A percentile compares a stretch with the other conserved stretches of the same genome.
Conservation (phyloP, 345 rosid species). For the Viola odorata region DNA sequence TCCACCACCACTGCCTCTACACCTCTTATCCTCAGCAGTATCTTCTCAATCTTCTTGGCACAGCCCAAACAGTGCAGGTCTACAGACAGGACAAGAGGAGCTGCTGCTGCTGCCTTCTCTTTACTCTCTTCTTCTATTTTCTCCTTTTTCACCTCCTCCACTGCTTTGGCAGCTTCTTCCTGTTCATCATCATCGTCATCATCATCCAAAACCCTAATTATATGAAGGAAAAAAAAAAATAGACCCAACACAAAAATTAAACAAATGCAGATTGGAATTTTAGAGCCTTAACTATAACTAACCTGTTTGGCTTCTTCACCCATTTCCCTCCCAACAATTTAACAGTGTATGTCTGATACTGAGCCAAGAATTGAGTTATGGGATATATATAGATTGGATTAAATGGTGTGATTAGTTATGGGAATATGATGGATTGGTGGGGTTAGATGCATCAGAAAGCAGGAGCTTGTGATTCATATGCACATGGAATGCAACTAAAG, state of each 20-base stretch:
- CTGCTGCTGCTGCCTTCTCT: conserved; percentile 46
- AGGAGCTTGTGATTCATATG: conserved; percentile 34
- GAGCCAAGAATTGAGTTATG: background rate
- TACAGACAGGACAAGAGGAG: conserved; percentile 62
- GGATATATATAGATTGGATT: background rate
- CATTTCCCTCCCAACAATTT: background rate
- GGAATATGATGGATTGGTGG: conserved; percentile 18
- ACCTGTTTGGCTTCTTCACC: background rate
- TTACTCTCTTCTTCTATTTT: conserved; percentile 18
- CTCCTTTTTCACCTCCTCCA: conserved; percentile 30
- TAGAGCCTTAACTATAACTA: background rate
- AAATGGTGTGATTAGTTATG: conserved; percentile 6
- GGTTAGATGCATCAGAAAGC: conserved; percentile 32
- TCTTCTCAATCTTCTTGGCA: conserved; percentile 80
- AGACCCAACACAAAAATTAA: background rate
- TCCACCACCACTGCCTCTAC: conserved; percentile 72
- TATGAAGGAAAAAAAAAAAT: conserved; percentile 8
- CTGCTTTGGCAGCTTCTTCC: conserved; percentile 1
- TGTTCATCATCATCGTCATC: conserved; percentile 27
- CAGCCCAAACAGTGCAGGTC: conserved; percentile 96
- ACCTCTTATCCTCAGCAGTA: conserved; percentile 73
- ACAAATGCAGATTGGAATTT: background rate
- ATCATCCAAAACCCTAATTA: conserved; percentile 37
- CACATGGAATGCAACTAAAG: conserved; percentile 50
- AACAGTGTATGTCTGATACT: background rate